Evolutionary conservation across 1,139 yeast genomes (phyloP).

Genomic region (Blastobotrys serpentis): DNA sequence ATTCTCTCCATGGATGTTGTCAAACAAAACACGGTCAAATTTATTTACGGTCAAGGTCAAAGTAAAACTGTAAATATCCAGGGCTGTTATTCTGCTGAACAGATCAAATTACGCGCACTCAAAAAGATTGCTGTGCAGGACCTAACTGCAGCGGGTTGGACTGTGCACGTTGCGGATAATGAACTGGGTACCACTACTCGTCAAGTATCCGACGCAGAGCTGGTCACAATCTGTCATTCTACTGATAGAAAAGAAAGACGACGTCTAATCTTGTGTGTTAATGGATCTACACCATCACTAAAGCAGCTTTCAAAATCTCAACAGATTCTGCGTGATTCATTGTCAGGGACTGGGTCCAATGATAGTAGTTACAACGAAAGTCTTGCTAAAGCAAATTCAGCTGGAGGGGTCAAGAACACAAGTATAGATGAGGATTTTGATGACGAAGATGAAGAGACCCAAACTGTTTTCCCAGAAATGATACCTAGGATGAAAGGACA

Average conservation of each 20-base stretch:
- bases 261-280: constrained; percentile 68
- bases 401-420: background rate
- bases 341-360: constrained; percentile 15
- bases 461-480: constrained; percentile 20
- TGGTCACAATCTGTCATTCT: constrained; percentile 79
- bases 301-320: constrained; percentile 68
- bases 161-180: constrained; percentile 46
- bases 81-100: constrained; percentile 79
- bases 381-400: background rate
- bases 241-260: constrained; percentile 69
- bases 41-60: constrained; percentile 62
- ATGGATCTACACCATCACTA: constrained; percentile 60
- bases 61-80: constrained; percentile 68
- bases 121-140: constrained; percentile 51
- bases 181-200: constrained; percentile 44
- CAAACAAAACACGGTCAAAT: constrained; percentile 52
- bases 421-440: constrained; percentile 20
- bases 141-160: constrained; percentile 52
- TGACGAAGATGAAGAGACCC: constrained; percentile 16
- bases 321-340: constrained; percentile 32
- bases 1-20: constrained; percentile 35
- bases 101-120: constrained; percentile 70
- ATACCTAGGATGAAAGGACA: constrained; percentile 7
- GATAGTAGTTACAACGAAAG: constrained; percentile 15
- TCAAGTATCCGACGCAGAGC: constrained; percentile 69